Base-by-base conservation (phyloP, 2,329 filamentous ascomycete species). In the Thelonectria rubi region DNA sequence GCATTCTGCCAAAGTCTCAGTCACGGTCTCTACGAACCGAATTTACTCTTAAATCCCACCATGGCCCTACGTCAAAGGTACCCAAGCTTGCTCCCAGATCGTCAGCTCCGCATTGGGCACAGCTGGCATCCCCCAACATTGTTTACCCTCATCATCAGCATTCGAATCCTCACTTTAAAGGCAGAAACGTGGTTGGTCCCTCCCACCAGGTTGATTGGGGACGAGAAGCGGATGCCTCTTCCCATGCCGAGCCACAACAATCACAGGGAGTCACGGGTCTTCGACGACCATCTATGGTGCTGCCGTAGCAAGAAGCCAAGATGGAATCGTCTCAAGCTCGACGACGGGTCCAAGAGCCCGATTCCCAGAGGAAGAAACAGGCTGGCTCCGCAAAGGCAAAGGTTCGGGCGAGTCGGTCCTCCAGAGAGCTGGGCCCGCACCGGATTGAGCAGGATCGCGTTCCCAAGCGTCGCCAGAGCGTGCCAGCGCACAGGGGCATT, bases 1-100 rank as follows among this genome's bases (percentile, higher is more conserved):
- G 63, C 30, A 48, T 69, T 50, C 40, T 52, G 26, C 65, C 66
- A 49, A 69, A 65, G 45, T 51, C 66, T 20, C 62, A 58, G 24
- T 49, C 59, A 6, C 58, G 48, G 18, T 50, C 51, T 11, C 20
- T 43, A 18, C 30, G 53, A 4, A 40, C 43, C 12, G 46, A 30
- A 30, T n/a, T 43, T 15, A 37, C 51, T 12, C 51, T 34, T 5
- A 60, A 58, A 14, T 7, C 51, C 11, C 58, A 52, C 2, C 26
- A 56, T 5, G 60, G 64, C 9, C 58, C 62, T 37, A 64, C 55
- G 17, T 55, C 61, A n/a, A 68, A 51, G 34, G 30, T 65, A 10
- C 61, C 63, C 17, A 61, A 48, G 43, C 14, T 34, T 26, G 52
- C 60, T 24, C 40, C 52, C 17, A 62, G 63, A 24, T 45, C 60